phyloP scores from a whole-genome alignment of 345 rosid genomes.

The Crucihimalaya himalaica region DNA sequence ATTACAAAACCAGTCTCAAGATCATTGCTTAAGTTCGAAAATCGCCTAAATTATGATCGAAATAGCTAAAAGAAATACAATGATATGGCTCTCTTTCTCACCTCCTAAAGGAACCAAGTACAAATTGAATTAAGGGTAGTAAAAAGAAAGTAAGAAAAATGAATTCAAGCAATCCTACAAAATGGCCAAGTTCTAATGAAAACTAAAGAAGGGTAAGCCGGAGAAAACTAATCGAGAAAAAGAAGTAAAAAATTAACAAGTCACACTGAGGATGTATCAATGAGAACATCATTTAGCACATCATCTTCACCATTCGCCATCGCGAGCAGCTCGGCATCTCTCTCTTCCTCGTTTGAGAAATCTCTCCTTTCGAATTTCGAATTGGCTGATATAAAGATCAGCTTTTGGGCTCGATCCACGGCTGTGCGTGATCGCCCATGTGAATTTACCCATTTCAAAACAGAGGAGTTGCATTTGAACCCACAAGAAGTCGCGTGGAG shows the following conservation, averaged over 20 bases:
- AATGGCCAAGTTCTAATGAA: conserved; percentile 31
- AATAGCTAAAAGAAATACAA: conserved; percentile 37
- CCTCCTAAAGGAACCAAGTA: conserved; percentile 32
- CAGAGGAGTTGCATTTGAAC: conserved; percentile 85
- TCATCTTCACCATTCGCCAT: conserved; percentile 73
- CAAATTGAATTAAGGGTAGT: conserved; percentile 34
- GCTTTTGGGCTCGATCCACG: conserved; percentile 78
- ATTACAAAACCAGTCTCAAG: conserved; percentile 23
- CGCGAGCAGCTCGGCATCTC: conserved; percentile 82
- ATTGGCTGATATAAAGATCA: conserved; percentile 85
- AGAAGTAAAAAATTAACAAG: conserved; percentile 37
- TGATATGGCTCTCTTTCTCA: conserved; percentile 36
- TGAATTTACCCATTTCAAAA: conserved; percentile 72
- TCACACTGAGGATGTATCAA: conserved; percentile 86
- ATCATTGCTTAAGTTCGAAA: conserved; percentile 15
- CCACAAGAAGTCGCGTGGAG: conserved; percentile 92
- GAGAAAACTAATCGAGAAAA: background rate
- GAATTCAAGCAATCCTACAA: conserved; percentile 42
- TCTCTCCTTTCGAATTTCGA: conserved; percentile 85
- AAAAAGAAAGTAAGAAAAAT: conserved; percentile 14
- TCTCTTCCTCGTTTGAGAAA: conserved; percentile 76
- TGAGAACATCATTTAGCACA: conserved; percentile 85
- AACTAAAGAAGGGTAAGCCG: conserved; percentile 6
- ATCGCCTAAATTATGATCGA: conserved; percentile 26
- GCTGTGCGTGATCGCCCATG: conserved; percentile 66